phyloP scores from a whole-genome alignment of 257 asterid species.

The Verbena officinalis region DNA sequence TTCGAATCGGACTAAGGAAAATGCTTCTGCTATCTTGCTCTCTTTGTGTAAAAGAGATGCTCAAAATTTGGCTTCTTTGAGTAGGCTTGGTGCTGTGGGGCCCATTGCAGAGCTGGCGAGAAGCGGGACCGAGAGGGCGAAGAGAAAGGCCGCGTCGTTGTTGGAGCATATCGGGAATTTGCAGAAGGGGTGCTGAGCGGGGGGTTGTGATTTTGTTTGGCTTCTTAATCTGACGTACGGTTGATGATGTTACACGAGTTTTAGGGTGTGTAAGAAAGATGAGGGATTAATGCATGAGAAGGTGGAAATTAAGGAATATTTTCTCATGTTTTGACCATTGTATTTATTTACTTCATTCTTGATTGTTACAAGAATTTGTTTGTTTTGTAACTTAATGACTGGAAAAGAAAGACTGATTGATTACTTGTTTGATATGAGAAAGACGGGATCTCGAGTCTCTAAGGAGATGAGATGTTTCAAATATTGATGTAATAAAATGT shows the following conservation, averaged over 20 bases:
- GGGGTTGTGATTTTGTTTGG: slow-evolving; percentile 8
- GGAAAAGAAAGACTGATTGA: neutral
- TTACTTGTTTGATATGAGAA: slow-evolving; percentile 26
- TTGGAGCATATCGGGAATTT: slow-evolving; percentile 70
- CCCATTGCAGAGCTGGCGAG: slow-evolving; percentile 72
- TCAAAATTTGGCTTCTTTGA: slow-evolving; percentile 61
- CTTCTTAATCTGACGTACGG: slow-evolving; percentile 40
- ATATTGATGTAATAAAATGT: no score
- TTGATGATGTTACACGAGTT: slow-evolving; percentile 38
- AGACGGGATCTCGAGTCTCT: no score
- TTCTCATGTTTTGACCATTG: slow-evolving; percentile 39
- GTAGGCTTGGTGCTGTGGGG: slow-evolving; percentile 75
- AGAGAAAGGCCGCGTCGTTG: slow-evolving; percentile 79
- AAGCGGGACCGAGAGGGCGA: slow-evolving; percentile 85
- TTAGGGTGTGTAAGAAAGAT: slow-evolving; percentile 47
- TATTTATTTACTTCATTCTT: slow-evolving; percentile 41
- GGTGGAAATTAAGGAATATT: slow-evolving; percentile 9
- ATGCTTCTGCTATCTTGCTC: slow-evolving; percentile 71
- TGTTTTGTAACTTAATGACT: slow-evolving; percentile 35
- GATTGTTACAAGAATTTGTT: slow-evolving; percentile 32
- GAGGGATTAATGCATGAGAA: slow-evolving; percentile 43
- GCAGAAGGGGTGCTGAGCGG: slow-evolving; percentile 47
- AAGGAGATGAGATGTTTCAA: no score
- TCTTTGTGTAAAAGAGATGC: slow-evolving; percentile 77
- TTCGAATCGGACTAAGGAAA: slow-evolving; percentile 75